Percentiles rank a stretch among this genome's conserved stretches.
These are phyloP conservation scores for Fomitopsis schrenkii DNA, from an alignment of 1,284 basidiomycete species.

Conservation along the genomic window DNA sequence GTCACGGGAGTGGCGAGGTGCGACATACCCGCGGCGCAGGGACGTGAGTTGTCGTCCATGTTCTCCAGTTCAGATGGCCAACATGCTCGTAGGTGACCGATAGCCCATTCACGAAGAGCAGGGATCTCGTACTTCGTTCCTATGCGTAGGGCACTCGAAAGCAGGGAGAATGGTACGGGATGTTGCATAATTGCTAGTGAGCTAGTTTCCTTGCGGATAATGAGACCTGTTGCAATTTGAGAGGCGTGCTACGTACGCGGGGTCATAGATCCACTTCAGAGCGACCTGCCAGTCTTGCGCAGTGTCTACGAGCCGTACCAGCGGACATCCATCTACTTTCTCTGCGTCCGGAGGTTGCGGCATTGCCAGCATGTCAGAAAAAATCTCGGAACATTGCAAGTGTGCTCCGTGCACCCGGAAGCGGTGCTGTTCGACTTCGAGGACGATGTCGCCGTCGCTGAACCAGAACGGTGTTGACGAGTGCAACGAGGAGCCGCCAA, in stretches of 20 bases:
- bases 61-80: constrained; percentile 28
- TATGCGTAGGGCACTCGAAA: constrained; percentile 29
- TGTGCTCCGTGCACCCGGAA: constrained; percentile 20
- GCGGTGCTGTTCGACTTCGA: constrained; percentile 15
- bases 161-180: constrained; percentile 20
- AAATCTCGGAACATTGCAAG: constrained; percentile 15
- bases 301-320: constrained; percentile 25
- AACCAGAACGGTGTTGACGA: constrained; percentile 18
- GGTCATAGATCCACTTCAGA: constrained; percentile 31
- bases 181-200: constrained; percentile 16
- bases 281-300: constrained; percentile 26
- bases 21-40: constrained; percentile 29
- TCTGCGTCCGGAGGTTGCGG: constrained; percentile 28
- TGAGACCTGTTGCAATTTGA: background rate
- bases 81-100: constrained; percentile 19
- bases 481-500: background rate
- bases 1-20: background rate
- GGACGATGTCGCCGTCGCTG: constrained; percentile 27
- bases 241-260: constrained; percentile 17
- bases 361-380: constrained; percentile 27
- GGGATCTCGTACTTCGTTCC: constrained; percentile 32
- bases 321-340: constrained; percentile 26
- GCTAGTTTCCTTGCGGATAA: constrained; percentile 7
- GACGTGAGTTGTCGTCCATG: constrained; percentile 26
- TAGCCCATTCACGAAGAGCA: constrained; percentile 24